Percentiles rank a stretch among this genome's conserved stretches.
phyloP scores from a whole-genome alignment of 176 grass and related monocot genomes.

The Miscanthus lutarioriparius region DNA sequence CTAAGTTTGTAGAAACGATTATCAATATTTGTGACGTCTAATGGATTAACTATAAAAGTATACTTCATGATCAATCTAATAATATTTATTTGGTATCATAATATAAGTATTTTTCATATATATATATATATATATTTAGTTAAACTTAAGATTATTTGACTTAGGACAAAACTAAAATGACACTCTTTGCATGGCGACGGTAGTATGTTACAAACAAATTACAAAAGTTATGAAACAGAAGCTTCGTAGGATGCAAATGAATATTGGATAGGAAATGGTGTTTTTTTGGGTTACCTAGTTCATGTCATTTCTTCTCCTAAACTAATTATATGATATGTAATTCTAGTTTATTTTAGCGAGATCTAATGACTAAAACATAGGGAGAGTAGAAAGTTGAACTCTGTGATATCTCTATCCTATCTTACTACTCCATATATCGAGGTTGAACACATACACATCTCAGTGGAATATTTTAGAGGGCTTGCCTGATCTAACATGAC shows the following conservation, averaged over 20 bases:
- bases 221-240: not conserved
- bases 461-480: no score
- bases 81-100: not conserved
- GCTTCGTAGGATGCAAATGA: not conserved
- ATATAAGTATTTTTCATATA: not conserved
- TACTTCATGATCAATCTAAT: not conserved
- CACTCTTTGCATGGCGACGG: not conserved
- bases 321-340: not conserved
- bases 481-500: not conserved
- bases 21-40: not conserved
- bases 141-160: not conserved
- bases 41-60: not conserved
- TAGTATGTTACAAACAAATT: not conserved
- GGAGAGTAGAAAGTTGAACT: not conserved
- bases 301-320: not conserved
- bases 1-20: not conserved
- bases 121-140: not conserved
- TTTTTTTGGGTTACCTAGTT: not conserved
- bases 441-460: not conserved
- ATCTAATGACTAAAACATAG: no score
- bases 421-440: not conserved
- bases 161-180: not conserved
- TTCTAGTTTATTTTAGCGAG: not conserved
- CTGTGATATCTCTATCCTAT: not conserved
- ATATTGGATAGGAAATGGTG: not conserved